phyloP scores from a whole-genome alignment of 306 rosid genomes.

The Citrullus amarus region DNA sequence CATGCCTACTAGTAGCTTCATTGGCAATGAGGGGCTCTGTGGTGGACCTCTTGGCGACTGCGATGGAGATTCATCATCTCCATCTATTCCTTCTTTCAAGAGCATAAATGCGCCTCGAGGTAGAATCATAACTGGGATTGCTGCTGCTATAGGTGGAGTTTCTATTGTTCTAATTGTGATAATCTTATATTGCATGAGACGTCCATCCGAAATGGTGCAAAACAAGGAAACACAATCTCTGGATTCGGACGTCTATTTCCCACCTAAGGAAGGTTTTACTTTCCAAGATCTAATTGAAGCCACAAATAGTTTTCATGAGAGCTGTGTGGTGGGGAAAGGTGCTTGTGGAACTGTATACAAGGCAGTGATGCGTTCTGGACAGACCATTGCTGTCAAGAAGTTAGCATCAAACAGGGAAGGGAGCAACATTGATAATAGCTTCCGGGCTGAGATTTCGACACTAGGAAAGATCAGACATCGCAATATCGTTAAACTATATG shows the following conservation, averaged over 20 bases:
- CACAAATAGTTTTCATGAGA: constrained; percentile 54
- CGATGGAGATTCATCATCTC: constrained; percentile 30
- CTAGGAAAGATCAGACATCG: constrained; percentile 86
- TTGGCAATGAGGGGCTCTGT: constrained; percentile 63
- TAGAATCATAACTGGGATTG: constrained; percentile 42
- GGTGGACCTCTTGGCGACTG: constrained; percentile 43
- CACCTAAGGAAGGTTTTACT: constrained; percentile 70
- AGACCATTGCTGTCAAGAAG: constrained; percentile 70
- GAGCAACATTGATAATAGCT: constrained; percentile 51
- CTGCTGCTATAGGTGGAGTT: constrained; percentile 72
- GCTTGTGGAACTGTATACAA: constrained; percentile 91
- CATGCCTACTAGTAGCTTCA: constrained; percentile 67
- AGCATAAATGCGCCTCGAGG: constrained; percentile 31
- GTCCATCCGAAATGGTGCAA: constrained; percentile 18
- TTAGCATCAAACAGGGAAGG: constrained; percentile 68
- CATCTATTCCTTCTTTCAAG: constrained; percentile 27
- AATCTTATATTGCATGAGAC: constrained; percentile 44
- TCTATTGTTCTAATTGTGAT: constrained; percentile 66
- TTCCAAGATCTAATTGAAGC: constrained; percentile 82
- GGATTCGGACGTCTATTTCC: constrained; percentile 56
- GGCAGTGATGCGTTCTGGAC: constrained; percentile 55
- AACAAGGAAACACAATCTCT: constrained; percentile 32
- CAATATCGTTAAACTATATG: constrained; percentile 76
- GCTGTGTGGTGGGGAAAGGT: constrained; percentile 53
- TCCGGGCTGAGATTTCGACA: constrained; percentile 75